Evolutionary conservation across 306 rosid genomes (phyloP), one percentile per base, ranked within the genome.

Genomic region (Pachyrhizus erosus): DNA sequence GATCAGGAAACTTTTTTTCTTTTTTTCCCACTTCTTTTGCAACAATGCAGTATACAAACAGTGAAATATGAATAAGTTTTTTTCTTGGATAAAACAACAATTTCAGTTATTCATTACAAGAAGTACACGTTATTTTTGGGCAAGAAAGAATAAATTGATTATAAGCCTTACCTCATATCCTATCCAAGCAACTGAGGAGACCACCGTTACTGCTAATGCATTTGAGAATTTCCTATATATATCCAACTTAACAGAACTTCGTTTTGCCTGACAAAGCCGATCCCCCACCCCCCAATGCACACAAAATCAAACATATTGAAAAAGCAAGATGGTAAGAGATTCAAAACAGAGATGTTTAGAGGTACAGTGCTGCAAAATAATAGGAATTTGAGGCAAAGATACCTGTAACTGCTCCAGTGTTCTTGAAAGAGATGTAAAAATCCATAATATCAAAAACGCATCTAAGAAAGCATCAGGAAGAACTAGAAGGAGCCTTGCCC

Each of bases 331-430:
- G 3, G 27, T 14, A 24, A 26, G 33, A 76, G 71, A 80, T 66
- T 69, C 43, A 62, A 73, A 78, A 48, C 67, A 21, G 8, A 75
- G 29, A 64, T 61, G 20, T 2, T 40, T 61, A n/a, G 33, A 82
- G 61, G 80, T 24, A 58, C 24, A 31, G 61, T 58, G 66, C 72
- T 3, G 73, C 73, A 80, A 81, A 85, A 40, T 31, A 57, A 73
- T 9, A 43, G 55, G 70, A 39, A 77, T 3, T 34, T 57, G 82
- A 66, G 58, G 82, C 40, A 43, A 60, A 15, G 55, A 64, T 85
- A 96, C 99, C 99, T 96, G 99, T 83, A 96, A 87, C 75, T 90
- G 99, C 83, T 93, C 99, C 68, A 96, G 86, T 58, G 99, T 96
- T 80, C 73, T 93, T 31, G 99, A 92, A 79, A 96, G 98, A 77